phyloP scores from a whole-genome alignment of 352 stramenopile species.

The Salisapilia sapeloensis region DNA sequence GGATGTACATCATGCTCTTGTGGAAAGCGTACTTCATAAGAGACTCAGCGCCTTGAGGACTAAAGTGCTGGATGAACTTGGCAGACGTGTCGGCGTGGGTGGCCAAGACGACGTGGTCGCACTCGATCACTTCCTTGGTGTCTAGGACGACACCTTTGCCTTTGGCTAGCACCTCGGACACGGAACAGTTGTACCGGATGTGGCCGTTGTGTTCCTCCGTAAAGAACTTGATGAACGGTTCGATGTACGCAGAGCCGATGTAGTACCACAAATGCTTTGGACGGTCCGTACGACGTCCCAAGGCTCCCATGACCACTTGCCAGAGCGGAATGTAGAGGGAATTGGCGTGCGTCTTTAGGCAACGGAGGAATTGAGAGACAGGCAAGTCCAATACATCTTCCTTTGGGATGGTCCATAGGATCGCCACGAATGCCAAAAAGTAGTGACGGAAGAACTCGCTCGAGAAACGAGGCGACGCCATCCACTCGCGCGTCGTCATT shows the following conservation, averaged over 20 bases:
- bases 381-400: conserved; percentile 68
- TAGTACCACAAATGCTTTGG: conserved; percentile 78
- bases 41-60: conserved; percentile 32
- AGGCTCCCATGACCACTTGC: conserved; percentile 61
- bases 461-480: conserved; percentile 49
- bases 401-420: conserved; percentile 77
- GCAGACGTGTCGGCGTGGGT: conserved; percentile 68
- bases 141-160: conserved; percentile 66
- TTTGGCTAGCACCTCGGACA: conserved; percentile 47
- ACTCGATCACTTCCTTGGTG: conserved; percentile 54
- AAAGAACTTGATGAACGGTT: conserved; percentile 77
- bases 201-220: conserved; percentile 61
- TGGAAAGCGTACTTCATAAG: conserved; percentile 73
- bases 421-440: conserved; percentile 74
- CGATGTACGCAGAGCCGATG: conserved; percentile 67
- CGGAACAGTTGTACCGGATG: conserved; percentile 57
- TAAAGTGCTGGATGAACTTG: conserved; percentile 57
- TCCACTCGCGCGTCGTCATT: conserved; percentile 67
- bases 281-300: conserved; percentile 56
- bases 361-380: conserved; percentile 73
- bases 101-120: conserved; percentile 72
- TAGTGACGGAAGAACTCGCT: conserved; percentile 78
- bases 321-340: conserved; percentile 77
- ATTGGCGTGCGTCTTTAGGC: conserved; percentile 76
- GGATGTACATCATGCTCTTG: conserved; percentile 81